Base-by-base conservation (phyloP, 768 basidiomycete genomes). In the Peribolospora kevripleyi region DNA sequence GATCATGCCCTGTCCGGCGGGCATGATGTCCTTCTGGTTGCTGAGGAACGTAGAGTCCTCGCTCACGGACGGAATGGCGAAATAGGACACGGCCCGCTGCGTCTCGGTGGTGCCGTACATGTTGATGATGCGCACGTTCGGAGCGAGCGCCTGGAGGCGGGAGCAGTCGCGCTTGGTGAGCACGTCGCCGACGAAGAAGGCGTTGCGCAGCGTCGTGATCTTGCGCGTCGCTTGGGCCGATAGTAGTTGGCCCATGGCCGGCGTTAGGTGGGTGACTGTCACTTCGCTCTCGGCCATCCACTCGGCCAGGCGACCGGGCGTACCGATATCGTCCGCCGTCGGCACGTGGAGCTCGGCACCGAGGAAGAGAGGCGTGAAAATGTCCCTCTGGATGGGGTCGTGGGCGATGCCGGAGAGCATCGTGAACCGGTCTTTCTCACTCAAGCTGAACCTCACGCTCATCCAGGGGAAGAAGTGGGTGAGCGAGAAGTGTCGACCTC, bases 391-490 rank as follows among this genome's bases (percentile, higher is more conserved):
- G 61, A 98, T 93, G 7, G 93, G 93, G 68, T 98, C 93, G 64
- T 98, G 93, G 9, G 93, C 93, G 54, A 98, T 98, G 14, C 93
- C 93, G 61, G 86, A 90, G 40, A 98, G 75, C 93, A 98, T 97
- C 0, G 93, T 97, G 64, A 93, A 98, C 67, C 78, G 84, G 58
- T 83, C 85, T 40, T 72, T 68, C 56, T 78, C 72, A 43, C 72
- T 70, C 50, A 98, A 69, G 2, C 75, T 79, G 65, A 97, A 98
- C 40, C 79, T 70, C 65, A 85, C 70, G 25, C 82, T 81, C 93
- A 98, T 97, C 93, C 93, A 98, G 2, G 90, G 90, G 76, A 97
- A 97, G 75, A 97, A 98, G 66, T 97, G 93, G 0, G 93, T 98
- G 60, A 98, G 70, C 60, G 83, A 86, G 68, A 83, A 97, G 66